Evolutionary conservation across 2,329 filamentous ascomycete genomes (phyloP), one percentile per base, ranked within the genome.

Genomic region (Fusarium cyanostomum): DNA sequence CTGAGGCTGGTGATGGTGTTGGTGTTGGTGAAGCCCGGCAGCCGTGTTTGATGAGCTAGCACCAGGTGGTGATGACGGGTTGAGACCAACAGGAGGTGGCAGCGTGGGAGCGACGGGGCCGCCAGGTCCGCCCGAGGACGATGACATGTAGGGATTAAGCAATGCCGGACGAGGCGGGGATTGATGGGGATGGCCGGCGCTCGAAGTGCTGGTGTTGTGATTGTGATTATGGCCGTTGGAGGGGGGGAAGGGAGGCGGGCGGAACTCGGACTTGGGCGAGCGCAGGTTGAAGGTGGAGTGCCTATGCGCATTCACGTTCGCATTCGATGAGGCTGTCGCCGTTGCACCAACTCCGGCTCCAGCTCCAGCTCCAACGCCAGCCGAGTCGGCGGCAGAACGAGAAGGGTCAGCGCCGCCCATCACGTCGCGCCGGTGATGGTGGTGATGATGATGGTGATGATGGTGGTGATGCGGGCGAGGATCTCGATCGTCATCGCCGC

Each of bases 231-330:
- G 73, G 56, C 65, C 54, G 59, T 67, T 68, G 30, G 62, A 73
- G 62, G 71, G 67, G 42, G 72, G 59, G 65, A 71, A 74, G 62
- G 71, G 68, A 68, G 70, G 69, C 49, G 71, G 64, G 62, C 73
- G 74, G 50, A 77, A 80, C 64, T 81, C 79, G 64, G 77, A 60
- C 44, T 81, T 80, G 62, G 81, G 81, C 58, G 82, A 84, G 72
- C 81, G 79, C 73, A 83, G 74, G 71, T 74, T 80, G 73, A 84
- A 83, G 74, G 73, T 73, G 57, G 79, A 77, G 69, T 79, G 80
- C 63, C 75, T 77, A 65, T 77, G 74, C 67, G 71, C 66, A 70
- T 64, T 69, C 71, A 72, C 64, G 71, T 49, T 61, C 48, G 53
- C 53, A 43, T 64, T 65, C 33, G 64, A 67, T 64, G 65, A 55